Base-by-base conservation (phyloP, 805 yeast genomes). In the Cephaloascus fragrans region DNA sequence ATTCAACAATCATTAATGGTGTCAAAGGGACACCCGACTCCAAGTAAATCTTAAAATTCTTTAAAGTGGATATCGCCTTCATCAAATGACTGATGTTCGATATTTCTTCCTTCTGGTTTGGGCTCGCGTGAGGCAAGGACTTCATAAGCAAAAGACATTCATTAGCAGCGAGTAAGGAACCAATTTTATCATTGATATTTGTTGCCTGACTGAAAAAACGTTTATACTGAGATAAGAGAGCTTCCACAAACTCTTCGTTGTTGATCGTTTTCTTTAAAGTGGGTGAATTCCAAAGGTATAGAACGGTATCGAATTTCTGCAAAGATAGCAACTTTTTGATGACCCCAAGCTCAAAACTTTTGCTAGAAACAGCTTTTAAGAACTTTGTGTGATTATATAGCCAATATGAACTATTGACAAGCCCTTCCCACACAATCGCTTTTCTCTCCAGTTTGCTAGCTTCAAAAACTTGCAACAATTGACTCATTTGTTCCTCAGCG, bases 1-100 rank as follows among this genome's bases (percentile, higher is more conserved):
- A 51, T 8, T 52, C 53, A 10, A 69, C 32, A 2, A 72, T 44
- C 35, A 62, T 60, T 2, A 47, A 40, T 3, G 77, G 76, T 32
- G 62, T 59, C 17, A 63, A 56, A 1, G 67, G 61, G n/a, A 48
- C 43, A 6, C 57, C 60, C 39, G 52, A 52, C 3, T 60, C 58
- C 34, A 62, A 38, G 19, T 50, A 56, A 18, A 59, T 14, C 33
- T 31, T 31, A 16, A 31, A 31, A 16, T 31, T 6, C 33, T 31
- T 31, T 31, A 31, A 8, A 16, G 8, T 31, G 8, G 8, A 8
- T 8, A 31, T 31, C n/a, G 33, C 33, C 8, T 31, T 31, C n/a
- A 31, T 9, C 15, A 31, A 31, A 14, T 31, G 33, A 9, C n/a
- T 31, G 15, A 16, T 16, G 6, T 16, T 31, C 5, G 5, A 6